phyloP scores from a whole-genome alignment of 2,329 filamentous ascomycete genomes.

The Aspergillus sp. region DNA sequence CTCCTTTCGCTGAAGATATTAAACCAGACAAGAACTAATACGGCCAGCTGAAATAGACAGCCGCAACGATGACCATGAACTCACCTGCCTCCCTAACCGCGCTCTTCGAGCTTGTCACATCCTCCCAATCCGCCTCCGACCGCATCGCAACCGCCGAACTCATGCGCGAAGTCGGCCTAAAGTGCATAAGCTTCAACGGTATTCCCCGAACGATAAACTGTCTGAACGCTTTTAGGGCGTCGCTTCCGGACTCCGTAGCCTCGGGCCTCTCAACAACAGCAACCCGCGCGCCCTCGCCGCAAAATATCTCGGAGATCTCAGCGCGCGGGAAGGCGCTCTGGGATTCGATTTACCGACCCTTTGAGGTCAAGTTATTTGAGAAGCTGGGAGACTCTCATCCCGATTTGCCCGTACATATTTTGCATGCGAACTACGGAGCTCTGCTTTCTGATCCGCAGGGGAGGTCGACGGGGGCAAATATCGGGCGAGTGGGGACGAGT shows the following conservation, averaged over 20 bases:
- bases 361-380: slow-evolving; percentile 67
- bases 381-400: slow-evolving; percentile 76
- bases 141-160: slow-evolving; percentile 37
- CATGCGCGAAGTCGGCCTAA: slow-evolving; percentile 46
- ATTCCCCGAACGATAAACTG: slow-evolving; percentile 83
- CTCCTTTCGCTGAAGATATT: not conserved
- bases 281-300: slow-evolving; percentile 53
- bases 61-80: slow-evolving; percentile 83
- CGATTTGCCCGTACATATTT: slow-evolving; percentile 77
- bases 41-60: slow-evolving; percentile 57
- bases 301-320: slow-evolving; percentile 57
- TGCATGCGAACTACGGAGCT: slow-evolving; percentile 71
- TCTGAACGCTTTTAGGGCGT: slow-evolving; percentile 68
- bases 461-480: slow-evolving; percentile 49
- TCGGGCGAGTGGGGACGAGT: slow-evolving; percentile 71
- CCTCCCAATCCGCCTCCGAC: slow-evolving; percentile 25
- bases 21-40: not conserved
- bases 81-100: slow-evolving; percentile 71
- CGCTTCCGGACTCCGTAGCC: slow-evolving; percentile 59
- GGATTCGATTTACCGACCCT: slow-evolving; percentile 74
- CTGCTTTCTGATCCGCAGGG: slow-evolving; percentile 68
- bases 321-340: slow-evolving; percentile 66
- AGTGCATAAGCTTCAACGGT: slow-evolving; percentile 50
- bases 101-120: slow-evolving; percentile 54
- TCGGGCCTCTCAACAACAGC: slow-evolving; percentile 56